Evolutionary conservation across 345 rosid species (phyloP), one percentile per base, ranked within the genome.

Genomic region (Eucalyptus erythrocorys): DNA sequence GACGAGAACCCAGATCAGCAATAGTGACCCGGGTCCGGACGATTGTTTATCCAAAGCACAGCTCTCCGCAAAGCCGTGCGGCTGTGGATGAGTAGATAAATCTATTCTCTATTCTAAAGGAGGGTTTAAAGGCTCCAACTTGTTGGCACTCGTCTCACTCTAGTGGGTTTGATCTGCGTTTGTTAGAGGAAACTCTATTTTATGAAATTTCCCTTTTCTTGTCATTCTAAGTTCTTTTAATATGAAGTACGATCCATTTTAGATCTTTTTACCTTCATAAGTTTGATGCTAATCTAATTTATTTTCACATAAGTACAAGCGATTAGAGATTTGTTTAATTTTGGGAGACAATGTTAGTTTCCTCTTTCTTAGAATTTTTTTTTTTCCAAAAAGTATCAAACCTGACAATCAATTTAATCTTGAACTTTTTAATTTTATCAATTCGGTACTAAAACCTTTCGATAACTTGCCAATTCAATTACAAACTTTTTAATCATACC

Each of bases 391-490:
- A 51, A 51, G 10, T 51, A 51, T 1, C 7, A 51, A 51, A 51
- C 4, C 4, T 51, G 24, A 19, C 10, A 19, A 51, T 51, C 2
- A 51, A 19, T 51, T 51, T 51, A 51, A 51, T 21, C 10, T 51
- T 51, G 26, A 51, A 51, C 57, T 19, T 7, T 19, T 19, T 51
- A 51, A 51, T 51, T 51, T 19, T 51, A 51, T 0, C 0, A 51
- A 51, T 51, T 51, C 2, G 7, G 0, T 51, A 0, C 57, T 51
- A 19, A 51, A 51, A 51, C 4, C 0, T 51, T 51, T 51, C 1
- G 24, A 51, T 51, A 51, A 51, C 57, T 51, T 19, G 57, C 10
- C 24, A 51, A 51, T 51, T 51, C 57, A 51, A 51, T 51, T 51
- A 51, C 24, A 51, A 51, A 51, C 1, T 1, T 51, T 51, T 51